Base-by-base conservation (phyloP, 2,329 filamentous ascomycete genomes). In the Colletotrichum brevisporum region DNA sequence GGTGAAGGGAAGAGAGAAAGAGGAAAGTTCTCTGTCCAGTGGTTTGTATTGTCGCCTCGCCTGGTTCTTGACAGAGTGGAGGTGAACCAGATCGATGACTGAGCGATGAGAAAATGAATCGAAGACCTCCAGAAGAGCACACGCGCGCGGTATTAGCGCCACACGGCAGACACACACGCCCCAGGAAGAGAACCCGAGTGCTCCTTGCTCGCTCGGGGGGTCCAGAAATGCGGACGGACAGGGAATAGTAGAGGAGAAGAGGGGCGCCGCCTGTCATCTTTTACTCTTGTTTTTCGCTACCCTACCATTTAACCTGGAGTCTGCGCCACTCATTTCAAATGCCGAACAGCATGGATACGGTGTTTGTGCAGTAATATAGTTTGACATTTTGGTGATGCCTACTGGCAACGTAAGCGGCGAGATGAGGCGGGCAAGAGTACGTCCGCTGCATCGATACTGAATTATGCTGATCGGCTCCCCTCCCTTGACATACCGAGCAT, bases 61-160 rank as follows among this genome's bases (percentile, higher is more conserved):
- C 16, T 12, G 41, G 41, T 36, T 36, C 31, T 36, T 36, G 31
- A 36, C 13, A 15, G 55, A n/a, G 55, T 15, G 43, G 41, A 48
- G 15, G 24, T 9, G 15, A 16, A 39, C 21, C 21, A 36, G 41
- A 18, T 27, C 39, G 18, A 45, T 21, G 18, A 12, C 8, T 21
- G 47, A n/a, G 36, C 31, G 36, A 59, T 31, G 54, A 45, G 62
- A 31, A 45, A 45, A 59, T 59, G 47, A 52, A 36, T 36, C 36
- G 45, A 52, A n/a, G 27, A 6, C 62, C 9, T 13, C 41, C 2
- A 16, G 41, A 3, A 48, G 45, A 6, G 8, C 18, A 5, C 31
- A 15, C 18, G 13, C 45, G 3, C 9, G 45, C 18, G 18, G n/a
- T 48, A 48, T 6, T 36, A 36, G 31, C 31, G 31, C 31, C 31